Evolutionary conservation across 2,329 filamentous ascomycete genomes (phyloP), one percentile per base, ranked within the genome.

Genomic region (Pyrenophora tritici-repentis): DNA sequence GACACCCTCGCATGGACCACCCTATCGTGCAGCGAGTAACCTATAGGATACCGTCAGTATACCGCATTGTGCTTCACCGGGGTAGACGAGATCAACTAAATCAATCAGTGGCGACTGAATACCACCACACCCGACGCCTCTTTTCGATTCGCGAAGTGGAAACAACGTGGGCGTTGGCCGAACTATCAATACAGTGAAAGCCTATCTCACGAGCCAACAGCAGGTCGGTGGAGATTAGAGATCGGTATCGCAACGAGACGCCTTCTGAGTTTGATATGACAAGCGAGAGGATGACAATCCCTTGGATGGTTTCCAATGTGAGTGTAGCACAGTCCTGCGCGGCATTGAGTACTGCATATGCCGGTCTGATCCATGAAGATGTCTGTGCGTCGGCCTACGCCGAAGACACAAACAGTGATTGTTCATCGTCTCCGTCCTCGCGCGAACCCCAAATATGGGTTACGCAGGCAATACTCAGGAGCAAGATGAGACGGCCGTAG

Each of bases 51-150:
- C 13, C 1, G 22, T 38, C 14, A 45, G 34, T 22, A 18, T 32
- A 2, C 12, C 14, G 16, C 17, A 32, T n/a, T n/a, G 10, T 5
- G 24, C 2, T 8, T 29, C 6, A 29, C 5, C 8, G n/a, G 10
- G 5, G 10, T 29, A 9, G 24, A 10, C 24, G 24, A 10, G 8
- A 7, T 14, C 5, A 5, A 10, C 29, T 37, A 31, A 32, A 53
- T 46, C 50, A 53, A 13, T 53, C 50, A 42, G 55, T 35, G 41
- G 47, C 3, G 13, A 61, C 66, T 4, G 77, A 52, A 55, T 77
- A 74, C 74, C 74, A 76, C 75, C 73, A 76, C 2, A 75, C 56
- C n/a, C 75, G 68, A 26, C 75, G 54, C 20, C 68, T 67, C 2
- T 72, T 66, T 40, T 77, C 75, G 6, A 68, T 56, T n/a, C 60